Base-by-base conservation (phyloP, 2,329 filamentous ascomycete genomes). In the Hirsutella rhossiliensis region DNA sequence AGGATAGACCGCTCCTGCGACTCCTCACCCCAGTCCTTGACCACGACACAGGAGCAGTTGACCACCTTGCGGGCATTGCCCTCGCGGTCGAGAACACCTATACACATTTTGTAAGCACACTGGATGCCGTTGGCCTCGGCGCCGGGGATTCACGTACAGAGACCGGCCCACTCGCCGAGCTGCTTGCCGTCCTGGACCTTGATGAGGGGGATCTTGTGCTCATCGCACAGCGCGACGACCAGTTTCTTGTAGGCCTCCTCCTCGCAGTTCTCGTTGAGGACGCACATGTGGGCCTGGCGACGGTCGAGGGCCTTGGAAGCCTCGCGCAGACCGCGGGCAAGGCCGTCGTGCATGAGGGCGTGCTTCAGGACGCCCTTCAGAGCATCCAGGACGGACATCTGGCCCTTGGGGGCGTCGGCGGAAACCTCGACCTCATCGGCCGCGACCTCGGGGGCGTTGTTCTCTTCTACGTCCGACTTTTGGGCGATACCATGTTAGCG, bases 241-340 rank as follows among this genome's bases (percentile, higher is more conserved):
- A 98, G 82, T 85, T 98, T 98, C 88, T 98, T 98, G 82, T 98
- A 98, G 58, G 92, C 90, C 75, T 98, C 92, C 82, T 98, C 92
- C 78, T 98, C 92, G 79, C 92, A 98, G 58, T 85, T 84, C 82
- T 98, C 92, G 82, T 98, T 98, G 62, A 98, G 83, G 59, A 98
- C 92, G 71, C 92, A 98, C 89, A 98, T 97, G 78, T 98, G 92
- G 49, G 92, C 92, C 77, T 98, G 87, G 66, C 92, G 88, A 66
- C 92, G 84, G 75, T 98, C 92, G 64, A 98, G 87, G 54, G 92
- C 90, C 81, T 98, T 98, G 76, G 84, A 88, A 55, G 92, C 92
- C 76, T 98, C 92, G 61, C 92, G 89, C 63, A 98, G 87, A 74
- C 92, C 92, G 62, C 92, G 89, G 67, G 92, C 92, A 61, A 98